Conservation (phyloP, 73 alveolate genomes). For the Breviolum minutum region DNA sequence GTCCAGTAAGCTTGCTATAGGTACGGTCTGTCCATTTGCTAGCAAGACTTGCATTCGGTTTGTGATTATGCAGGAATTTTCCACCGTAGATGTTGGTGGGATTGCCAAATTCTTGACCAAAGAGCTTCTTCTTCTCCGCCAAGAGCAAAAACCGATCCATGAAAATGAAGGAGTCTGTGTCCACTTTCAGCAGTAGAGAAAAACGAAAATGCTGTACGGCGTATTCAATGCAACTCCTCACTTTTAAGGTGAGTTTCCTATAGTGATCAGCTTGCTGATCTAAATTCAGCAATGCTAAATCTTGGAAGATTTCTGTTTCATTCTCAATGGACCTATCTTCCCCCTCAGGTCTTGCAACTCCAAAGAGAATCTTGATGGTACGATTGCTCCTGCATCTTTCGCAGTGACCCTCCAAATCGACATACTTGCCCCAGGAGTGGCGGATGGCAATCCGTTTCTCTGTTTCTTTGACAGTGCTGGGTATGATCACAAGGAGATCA, state of each 20-base stretch:
- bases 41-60: conserved; percentile 21
- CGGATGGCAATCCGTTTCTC: conserved; percentile 25
- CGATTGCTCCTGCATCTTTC: conserved; percentile 32
- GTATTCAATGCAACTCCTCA: neutral
- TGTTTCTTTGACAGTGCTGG: conserved; percentile 30
- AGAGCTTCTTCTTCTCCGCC: conserved; percentile 8
- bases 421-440: conserved; percentile 45
- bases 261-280: neutral
- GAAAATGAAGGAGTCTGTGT: conserved; percentile 43
- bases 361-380: conserved; percentile 31
- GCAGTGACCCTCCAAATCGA: conserved; percentile 3
- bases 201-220: conserved; percentile 41
- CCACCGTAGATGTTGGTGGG: conserved; percentile 5
- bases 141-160: conserved; percentile 16
- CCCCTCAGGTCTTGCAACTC: neutral
- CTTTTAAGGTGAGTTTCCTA: conserved; percentile 34
- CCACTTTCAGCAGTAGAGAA: conserved; percentile 18
- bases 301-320: neutral
- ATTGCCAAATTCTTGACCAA: neutral
- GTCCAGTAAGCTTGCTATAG: conserved; percentile 35
- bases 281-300: neutral
- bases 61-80: neutral
- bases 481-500: conserved; percentile 18
- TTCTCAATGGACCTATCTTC: neutral
- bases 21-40: conserved; percentile 56